These are phyloP conservation scores for Trichoderma hamatum DNA, from an alignment of 2,329 filamentous ascomycete species.

Conservation along the genomic window DNA sequence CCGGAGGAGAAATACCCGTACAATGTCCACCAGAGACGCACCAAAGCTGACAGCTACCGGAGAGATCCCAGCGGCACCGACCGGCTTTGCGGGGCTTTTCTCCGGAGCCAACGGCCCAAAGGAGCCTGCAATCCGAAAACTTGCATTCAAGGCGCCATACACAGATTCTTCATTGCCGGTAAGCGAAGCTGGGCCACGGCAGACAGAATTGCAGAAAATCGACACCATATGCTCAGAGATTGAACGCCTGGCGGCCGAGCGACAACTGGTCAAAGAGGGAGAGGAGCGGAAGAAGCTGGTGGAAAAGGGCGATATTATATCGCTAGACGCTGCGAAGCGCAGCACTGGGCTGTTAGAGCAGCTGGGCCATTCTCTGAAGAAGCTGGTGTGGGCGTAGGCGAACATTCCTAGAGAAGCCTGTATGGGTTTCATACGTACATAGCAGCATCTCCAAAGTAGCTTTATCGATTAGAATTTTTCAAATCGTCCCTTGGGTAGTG, in stretches of 20 bases:
- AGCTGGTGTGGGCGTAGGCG: conserved; percentile 76
- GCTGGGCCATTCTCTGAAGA: conserved; percentile 87
- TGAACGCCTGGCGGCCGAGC: conserved; percentile 63
- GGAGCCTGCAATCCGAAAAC: conserved; percentile 42
- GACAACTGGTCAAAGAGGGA: conserved; percentile 46
- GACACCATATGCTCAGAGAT: conserved; percentile 75
- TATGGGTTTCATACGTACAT: not conserved
- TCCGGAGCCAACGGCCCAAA: conserved; percentile 40
- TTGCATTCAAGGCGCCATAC: conserved; percentile 62
- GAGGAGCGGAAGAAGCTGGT: conserved; percentile 53
- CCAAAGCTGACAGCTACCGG: conserved; percentile 33
- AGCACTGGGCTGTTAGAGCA: conserved; percentile 86
- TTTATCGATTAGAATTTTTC: conserved; percentile 4
- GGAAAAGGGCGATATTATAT: conserved; percentile 73
- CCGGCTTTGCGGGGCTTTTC: conserved; percentile 48
- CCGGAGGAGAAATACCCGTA: conserved; percentile 81
- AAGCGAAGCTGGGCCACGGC: conserved; percentile 49
- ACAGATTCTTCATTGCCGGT: conserved; percentile 58
- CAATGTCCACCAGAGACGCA: conserved; percentile 60
- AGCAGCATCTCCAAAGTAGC: not conserved
- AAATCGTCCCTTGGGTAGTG: not conserved
- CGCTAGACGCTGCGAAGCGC: conserved; percentile 79
- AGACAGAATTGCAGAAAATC: conserved; percentile 60
- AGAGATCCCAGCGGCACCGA: conserved; percentile 32
- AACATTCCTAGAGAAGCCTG: not conserved